Evolutionary conservation across 495 filamentous ascomycete species (phyloP).

Genomic region (Penicillium paradoxum): DNA sequence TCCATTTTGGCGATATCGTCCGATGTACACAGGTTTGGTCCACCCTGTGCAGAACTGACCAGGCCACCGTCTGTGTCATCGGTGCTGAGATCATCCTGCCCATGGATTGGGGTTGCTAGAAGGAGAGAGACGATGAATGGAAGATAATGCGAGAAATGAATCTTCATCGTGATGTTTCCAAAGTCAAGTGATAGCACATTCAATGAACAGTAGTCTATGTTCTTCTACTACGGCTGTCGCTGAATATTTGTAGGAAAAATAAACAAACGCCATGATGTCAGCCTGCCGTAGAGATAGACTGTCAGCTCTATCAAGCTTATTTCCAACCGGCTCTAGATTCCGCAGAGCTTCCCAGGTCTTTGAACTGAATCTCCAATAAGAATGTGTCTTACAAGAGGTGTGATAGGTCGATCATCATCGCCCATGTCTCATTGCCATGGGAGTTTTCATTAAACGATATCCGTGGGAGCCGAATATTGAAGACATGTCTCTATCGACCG

Average conservation of each 20-base stretch:
- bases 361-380: background rate
- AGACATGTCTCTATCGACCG: no score
- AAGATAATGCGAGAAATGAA: background rate
- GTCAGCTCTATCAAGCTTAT: background rate
- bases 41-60: background rate
- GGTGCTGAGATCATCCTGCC: background rate
- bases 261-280: slow-evolving; percentile 1
- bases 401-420: no score
- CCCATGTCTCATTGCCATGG: no score
- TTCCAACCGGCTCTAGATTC: background rate
- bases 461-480: no score
- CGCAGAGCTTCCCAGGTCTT: background rate
- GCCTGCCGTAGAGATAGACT: background rate
- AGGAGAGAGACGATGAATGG: background rate
- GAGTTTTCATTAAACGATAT: no score
- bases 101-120: background rate
- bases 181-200: background rate
- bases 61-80: background rate
- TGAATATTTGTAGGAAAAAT: background rate
- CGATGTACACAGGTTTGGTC: background rate
- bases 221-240: background rate
- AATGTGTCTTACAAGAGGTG: background rate
- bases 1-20: background rate
- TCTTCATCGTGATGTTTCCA: background rate
- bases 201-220: background rate